Evolutionary conservation across 768 basidiomycete species (phyloP), one percentile per base, ranked within the genome.

Genomic region (Lactifluus pinguis): DNA sequence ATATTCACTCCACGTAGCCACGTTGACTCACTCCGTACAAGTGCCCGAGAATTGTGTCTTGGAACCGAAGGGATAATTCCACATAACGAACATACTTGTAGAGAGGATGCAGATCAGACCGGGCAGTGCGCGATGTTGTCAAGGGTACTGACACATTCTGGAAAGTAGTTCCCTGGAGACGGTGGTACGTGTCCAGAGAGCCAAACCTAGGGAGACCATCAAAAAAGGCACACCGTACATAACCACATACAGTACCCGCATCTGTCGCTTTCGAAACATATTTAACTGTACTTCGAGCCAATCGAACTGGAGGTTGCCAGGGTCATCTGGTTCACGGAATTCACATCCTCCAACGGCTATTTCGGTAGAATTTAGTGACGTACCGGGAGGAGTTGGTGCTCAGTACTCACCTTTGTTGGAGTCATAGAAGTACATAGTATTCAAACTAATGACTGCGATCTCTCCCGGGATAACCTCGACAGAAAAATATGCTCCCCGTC

Each of bases 371-470:
- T 17, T 45, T 29, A 42, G 32, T 3, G 42, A 9, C 14, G 36
- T 25, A 47, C 19, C 21, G 4, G 10, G 38, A 21, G 34, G 15
- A 3, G 59, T 32, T 38, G 17, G 14, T 36, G 15, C 15, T 3
- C 14, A 30, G 19, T 32, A 36, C 76, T 60, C 55, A 87, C 90
- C 86, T 76, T 89, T 89, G 72, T 94, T 94, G 14, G 87, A 84
- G 70, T 91, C 88, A 71, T 88, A 95, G 75, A 90, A 94, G 74
- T 90, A 95, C 75, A 95, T 81, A 0, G 92, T 93, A 72, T 94
- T 97, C 54, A 95, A 75, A 65, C 86, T 87, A 68, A 97, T 84
- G 52, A 86, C 88, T 11, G 89, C 90, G 42, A 94, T 67, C 58
- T 82, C 68, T 63, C 84, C 78, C 0, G 89, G 86, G 34, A 95